Conservation (phyloP, 2,329 filamentous ascomycete genomes). For the Berkeleyomyces basicola region DNA sequence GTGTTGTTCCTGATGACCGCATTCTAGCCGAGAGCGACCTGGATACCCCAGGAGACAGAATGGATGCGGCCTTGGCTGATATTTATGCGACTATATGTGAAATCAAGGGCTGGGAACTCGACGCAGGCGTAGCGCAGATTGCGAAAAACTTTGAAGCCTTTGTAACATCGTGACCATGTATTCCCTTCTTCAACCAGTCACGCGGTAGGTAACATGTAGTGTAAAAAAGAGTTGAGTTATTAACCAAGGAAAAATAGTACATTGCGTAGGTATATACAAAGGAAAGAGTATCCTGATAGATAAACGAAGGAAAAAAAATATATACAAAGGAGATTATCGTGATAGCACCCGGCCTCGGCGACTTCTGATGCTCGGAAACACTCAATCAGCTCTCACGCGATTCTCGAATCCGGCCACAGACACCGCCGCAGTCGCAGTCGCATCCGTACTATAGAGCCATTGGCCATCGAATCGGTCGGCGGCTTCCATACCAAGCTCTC, state of each 20-base stretch:
- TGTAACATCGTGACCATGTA: constrained; percentile 22
- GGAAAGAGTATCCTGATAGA: neutral
- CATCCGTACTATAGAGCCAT: neutral
- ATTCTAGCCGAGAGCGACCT: constrained; percentile 83
- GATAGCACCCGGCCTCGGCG: neutral
- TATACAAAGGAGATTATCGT: neutral
- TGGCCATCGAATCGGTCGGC: neutral
- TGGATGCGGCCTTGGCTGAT: constrained; percentile 63
- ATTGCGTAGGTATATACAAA: neutral
- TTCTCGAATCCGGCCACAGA: neutral
- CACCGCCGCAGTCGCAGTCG: neutral
- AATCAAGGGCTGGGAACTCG: constrained; percentile 60
- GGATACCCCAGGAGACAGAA: constrained; percentile 60
- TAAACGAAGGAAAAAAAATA: neutral
- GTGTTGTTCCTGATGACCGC: constrained; percentile 56
- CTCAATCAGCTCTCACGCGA: neutral
- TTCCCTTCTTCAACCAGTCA: too few relatives aligned
- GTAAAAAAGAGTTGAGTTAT: too few relatives aligned
- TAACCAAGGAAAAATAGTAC: constrained; percentile 5
- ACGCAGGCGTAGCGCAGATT: constrained; percentile 51
- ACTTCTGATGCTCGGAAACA: neutral
- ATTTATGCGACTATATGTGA: constrained; percentile 61
- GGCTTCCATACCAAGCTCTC: neutral
- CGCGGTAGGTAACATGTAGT: too few relatives aligned
- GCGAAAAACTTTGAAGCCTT: constrained; percentile 65